phyloP scores from a whole-genome alignment of 441 rosid species.

The Pelargonium fulgidum region DNA sequence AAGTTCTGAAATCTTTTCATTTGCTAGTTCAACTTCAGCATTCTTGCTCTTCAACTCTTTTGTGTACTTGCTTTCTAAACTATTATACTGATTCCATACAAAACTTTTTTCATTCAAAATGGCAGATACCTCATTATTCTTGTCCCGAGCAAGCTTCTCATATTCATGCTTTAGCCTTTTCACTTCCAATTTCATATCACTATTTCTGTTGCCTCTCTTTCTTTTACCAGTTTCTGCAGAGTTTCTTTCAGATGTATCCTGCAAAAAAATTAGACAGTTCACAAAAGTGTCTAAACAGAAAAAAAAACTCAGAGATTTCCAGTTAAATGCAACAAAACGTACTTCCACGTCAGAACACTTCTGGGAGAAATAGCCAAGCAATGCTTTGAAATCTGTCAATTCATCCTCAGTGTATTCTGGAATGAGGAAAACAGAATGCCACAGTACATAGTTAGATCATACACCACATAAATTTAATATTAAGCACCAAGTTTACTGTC shows the following conservation, averaged over 20 bases:
- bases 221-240: conserved; percentile 15
- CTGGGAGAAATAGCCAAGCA: conserved; percentile 37
- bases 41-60: conserved; percentile 47
- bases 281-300: background rate
- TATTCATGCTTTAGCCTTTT: conserved; percentile 46
- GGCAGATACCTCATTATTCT: conserved; percentile 43
- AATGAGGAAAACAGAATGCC: conserved; percentile 15
- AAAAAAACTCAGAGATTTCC: background rate
- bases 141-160: conserved; percentile 43
- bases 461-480: conserved; percentile 2
- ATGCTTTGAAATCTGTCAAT: conserved; percentile 52
- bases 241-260: conserved; percentile 22
- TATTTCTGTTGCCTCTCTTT: conserved; percentile 20
- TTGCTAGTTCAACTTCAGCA: conserved; percentile 46
- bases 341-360: conserved; percentile 32
- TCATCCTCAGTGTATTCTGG: conserved; percentile 60
- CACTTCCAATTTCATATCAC: conserved; percentile 26
- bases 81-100: conserved; percentile 60
- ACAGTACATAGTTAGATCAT: background rate
- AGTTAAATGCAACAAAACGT: conserved; percentile 17
- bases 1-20: conserved; percentile 42
- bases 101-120: conserved; percentile 59
- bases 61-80: conserved; percentile 41
- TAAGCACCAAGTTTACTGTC: background rate
- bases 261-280: conserved; percentile 13